Percentiles rank a stretch among this genome's conserved stretches.
Evolutionary conservation across 2,329 filamentous ascomycete species (phyloP).

Genomic region (Xylaria arbuscula): DNA sequence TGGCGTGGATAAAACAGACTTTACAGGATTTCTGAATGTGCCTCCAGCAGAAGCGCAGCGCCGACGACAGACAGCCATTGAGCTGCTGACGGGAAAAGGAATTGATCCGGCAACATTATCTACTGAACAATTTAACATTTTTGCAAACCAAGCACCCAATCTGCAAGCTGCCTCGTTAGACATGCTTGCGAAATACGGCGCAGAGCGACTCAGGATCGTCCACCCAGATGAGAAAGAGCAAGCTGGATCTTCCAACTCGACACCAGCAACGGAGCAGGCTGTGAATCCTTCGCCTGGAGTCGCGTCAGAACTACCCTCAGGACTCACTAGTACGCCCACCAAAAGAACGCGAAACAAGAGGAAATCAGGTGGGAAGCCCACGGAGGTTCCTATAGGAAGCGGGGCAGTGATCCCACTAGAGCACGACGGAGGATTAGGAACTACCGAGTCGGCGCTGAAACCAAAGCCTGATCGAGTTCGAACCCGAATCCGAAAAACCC

Average conservation of each 20-base stretch:
- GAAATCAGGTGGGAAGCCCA: slow-evolving; percentile 39
- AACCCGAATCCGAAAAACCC: slow-evolving; percentile 47
- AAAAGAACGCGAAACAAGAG: slow-evolving; percentile 47
- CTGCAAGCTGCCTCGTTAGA: slow-evolving; percentile 65
- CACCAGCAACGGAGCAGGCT: slow-evolving; percentile 40
- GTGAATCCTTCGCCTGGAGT: slow-evolving; percentile 33
- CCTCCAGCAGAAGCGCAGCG: slow-evolving; percentile 62
- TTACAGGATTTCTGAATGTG: slow-evolving; percentile 54
- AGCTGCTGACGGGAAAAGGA: slow-evolving; percentile 58
- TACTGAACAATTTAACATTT: slow-evolving; percentile 67
- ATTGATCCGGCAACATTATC: slow-evolving; percentile 66
- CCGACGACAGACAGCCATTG: slow-evolving; percentile 60
- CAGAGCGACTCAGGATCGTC: slow-evolving; percentile 67
- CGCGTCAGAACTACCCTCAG: slow-evolving; percentile 31
- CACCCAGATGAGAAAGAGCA: slow-evolving; percentile 58
- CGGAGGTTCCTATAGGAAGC: slow-evolving; percentile 42
- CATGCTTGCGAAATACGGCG: slow-evolving; percentile 68
- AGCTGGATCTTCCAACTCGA: slow-evolving; percentile 45
- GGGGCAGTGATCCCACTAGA: slow-evolving; percentile 45
- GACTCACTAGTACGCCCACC: slow-evolving; percentile 42
- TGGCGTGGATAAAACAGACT: slow-evolving; percentile 29
- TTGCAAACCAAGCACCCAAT: slow-evolving; percentile 68
- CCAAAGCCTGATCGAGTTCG: slow-evolving; percentile 34
- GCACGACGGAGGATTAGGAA: slow-evolving; percentile 45
- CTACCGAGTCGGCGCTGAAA: slow-evolving; percentile 45